These are phyloP conservation scores for Mortierella sp. DNA, from an alignment of 371 early-diverging fungal genomes.

Conservation along the genomic window DNA sequence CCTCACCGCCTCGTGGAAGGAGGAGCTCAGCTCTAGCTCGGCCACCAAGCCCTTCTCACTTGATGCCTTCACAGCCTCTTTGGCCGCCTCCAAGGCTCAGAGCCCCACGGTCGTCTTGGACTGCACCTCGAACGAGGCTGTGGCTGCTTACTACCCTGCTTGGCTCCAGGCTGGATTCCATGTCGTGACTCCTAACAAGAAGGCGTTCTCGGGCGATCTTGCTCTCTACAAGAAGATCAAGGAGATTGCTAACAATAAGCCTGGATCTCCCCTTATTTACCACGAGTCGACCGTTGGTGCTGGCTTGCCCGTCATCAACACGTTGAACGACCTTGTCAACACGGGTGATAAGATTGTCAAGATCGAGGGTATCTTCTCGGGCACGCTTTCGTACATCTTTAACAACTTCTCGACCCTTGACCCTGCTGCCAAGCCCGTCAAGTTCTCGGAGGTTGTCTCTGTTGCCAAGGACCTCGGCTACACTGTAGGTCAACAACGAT, in stretches of 20 bases:
- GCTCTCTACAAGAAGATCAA: constrained; percentile 78
- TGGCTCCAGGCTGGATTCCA: constrained; percentile 85
- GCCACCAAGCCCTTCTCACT: constrained; percentile 45
- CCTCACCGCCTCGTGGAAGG: constrained; percentile 49
- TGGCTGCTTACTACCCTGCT: constrained; percentile 84
- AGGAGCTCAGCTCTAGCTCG: constrained; percentile 15
- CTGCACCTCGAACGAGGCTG: constrained; percentile 86
- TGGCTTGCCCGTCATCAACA: constrained; percentile 94
- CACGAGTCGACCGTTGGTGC: constrained; percentile 99
- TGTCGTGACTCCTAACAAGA: constrained; percentile 98
- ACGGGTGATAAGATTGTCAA: constrained; percentile 92
- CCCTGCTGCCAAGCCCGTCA: constrained; percentile 55
- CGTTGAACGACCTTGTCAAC: constrained; percentile 87
- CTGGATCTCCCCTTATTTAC: constrained; percentile 68
- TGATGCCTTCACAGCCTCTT: constrained; percentile 61
- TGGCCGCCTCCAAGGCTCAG: constrained; percentile 55
- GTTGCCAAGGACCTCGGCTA: constrained; percentile 94
- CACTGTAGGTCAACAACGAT: constrained; percentile 64
- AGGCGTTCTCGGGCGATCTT: constrained; percentile 86
- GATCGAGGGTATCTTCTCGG: constrained; percentile 97
- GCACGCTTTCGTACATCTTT: constrained; percentile 96
- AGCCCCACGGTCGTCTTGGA: constrained; percentile 84
- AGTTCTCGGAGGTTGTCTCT: constrained; percentile 90
- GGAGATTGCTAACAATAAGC: constrained; percentile 56
- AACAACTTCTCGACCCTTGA: constrained; percentile 87